Evolutionary conservation across 345 rosid species (phyloP).

Genomic region (Hirschfeldia incana): DNA sequence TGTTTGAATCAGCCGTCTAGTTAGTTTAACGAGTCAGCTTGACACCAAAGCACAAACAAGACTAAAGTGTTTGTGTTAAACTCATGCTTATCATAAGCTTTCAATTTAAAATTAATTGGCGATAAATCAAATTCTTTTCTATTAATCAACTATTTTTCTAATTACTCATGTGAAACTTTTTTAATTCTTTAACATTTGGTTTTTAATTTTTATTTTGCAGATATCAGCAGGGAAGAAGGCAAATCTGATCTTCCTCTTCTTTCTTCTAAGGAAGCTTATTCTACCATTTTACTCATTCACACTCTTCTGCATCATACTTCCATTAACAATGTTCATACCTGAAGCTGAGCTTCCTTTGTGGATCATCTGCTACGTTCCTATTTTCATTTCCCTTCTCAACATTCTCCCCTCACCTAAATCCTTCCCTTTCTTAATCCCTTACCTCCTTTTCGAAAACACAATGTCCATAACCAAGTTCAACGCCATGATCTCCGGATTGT

Average conservation of each 20-base stretch:
- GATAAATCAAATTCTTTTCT: neutral
- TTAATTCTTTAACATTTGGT: neutral
- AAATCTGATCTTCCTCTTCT: constrained; percentile 81
- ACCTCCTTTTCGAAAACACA: constrained; percentile 40
- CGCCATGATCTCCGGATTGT: constrained; percentile 89
- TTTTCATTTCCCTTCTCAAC: constrained; percentile 78
- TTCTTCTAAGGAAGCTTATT: constrained; percentile 79
- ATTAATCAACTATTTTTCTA: neutral
- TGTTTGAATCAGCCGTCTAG: neutral
- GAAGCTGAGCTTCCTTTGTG: constrained; percentile 85
- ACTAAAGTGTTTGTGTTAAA: neutral
- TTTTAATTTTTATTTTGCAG: constrained; percentile 40
- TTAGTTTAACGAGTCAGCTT: neutral
- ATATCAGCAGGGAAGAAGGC: constrained; percentile 71
- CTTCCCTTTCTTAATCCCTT: constrained; percentile 90
- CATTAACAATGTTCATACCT: constrained; percentile 88
- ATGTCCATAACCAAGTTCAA: constrained; percentile 93
- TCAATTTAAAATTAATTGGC: no score
- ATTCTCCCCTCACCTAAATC: constrained; percentile 80
- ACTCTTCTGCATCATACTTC: constrained; percentile 83
- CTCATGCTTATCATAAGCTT: no score
- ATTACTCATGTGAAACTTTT: neutral
- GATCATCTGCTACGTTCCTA: constrained; percentile 85
- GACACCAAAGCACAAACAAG: neutral
- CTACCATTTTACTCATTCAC: constrained; percentile 95